Evolutionary conservation across 192 early-diverging fungal genomes (phyloP), one percentile per base, ranked within the genome.

Genomic region (Phlyctochytrium bullatum): DNA sequence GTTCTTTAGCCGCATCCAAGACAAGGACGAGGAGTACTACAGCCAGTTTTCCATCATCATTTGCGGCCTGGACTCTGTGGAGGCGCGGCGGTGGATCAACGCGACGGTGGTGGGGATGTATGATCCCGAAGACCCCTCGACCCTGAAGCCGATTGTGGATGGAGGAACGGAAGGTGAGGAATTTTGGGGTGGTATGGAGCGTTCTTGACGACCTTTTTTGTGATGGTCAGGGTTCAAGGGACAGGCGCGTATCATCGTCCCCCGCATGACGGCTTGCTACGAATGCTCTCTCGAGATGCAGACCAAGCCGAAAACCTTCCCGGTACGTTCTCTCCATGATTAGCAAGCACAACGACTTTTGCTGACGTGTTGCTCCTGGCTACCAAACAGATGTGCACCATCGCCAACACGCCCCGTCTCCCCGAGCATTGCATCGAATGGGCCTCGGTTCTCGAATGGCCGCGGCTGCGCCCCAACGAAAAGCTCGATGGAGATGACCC

Each of bases 341-440:
- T n/a, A n/a, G n/a, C n/a, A n/a, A n/a, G n/a, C n/a, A n/a, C n/a
- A n/a, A n/a, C n/a, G n/a, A n/a, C n/a, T n/a, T n/a, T n/a, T n/a
- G n/a, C 10, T 50, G 10, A 50, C 10, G 40, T 14, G 40, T 50
- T 14, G 40, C 40, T 50, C 12, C 14, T 25, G 34, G 23, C 57
- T 24, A n/a, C 36, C 29, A 14, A 31, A 2, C 52, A 65, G 64
- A 94, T 98, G 28, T 98, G 97, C 76, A 98, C 97, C 2, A 98
- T 98, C 71, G 95, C 97, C 35, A 97, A 98, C 68, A 97, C 97
- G 24, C 97, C 97, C 3, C 87, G 97, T 2, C 75, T 98, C 31
- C 97, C 97, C 1, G 97, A 98, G 70, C 97, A 98, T 75, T 98
- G 97, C 75, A 95, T 98, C 64, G 93, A 97, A 66, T 98, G 91